phyloP scores from a whole-genome alignment of 495 filamentous ascomycete species.

The Elasticomyces elasticus region DNA sequence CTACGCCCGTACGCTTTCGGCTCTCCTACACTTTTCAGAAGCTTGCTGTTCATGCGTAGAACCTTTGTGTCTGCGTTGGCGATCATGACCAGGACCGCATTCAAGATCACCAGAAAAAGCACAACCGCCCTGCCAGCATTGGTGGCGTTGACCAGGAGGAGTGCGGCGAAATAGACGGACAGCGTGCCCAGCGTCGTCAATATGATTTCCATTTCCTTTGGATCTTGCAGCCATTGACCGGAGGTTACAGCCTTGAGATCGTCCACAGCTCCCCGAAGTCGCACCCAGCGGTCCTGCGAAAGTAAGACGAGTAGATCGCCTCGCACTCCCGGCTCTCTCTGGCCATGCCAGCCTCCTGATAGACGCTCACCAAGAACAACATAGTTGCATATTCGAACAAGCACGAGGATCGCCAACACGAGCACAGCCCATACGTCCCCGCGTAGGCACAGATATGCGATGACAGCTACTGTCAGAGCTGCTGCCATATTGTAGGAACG shows the following conservation, averaged over 20 bases:
- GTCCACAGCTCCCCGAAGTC: constrained; percentile 42
- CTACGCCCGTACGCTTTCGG: constrained; percentile 29
- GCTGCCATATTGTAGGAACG: background rate
- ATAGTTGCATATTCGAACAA: constrained; percentile 46
- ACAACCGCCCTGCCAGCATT: constrained; percentile 40
- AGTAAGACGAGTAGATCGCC: constrained; percentile 37
- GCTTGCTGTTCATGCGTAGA: constrained; percentile 28
- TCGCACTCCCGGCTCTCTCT: constrained; percentile 27
- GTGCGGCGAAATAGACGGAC: constrained; percentile 45
- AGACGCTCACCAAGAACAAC: constrained; percentile 43
- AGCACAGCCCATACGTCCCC: constrained; percentile 45
- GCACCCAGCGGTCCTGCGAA: constrained; percentile 38
- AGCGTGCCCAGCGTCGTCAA: constrained; percentile 41
- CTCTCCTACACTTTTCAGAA: constrained; percentile 20
- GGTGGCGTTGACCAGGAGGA: constrained; percentile 41
- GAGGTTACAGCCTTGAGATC: constrained; percentile 51
- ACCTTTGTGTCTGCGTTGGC: constrained; percentile 32
- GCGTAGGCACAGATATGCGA: constrained; percentile 31
- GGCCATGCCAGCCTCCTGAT: constrained; percentile 31
- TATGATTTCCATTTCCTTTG: constrained; percentile 41
- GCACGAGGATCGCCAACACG: constrained; percentile 37
- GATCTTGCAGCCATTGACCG: constrained; percentile 45
- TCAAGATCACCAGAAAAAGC: constrained; percentile 40
- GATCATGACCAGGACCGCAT: constrained; percentile 41
- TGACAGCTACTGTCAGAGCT: constrained; percentile 33